These are phyloP conservation scores for Pilobolus umbonatus DNA, from an alignment of 192 early-diverging fungal genomes.

Conservation along the genomic window DNA sequence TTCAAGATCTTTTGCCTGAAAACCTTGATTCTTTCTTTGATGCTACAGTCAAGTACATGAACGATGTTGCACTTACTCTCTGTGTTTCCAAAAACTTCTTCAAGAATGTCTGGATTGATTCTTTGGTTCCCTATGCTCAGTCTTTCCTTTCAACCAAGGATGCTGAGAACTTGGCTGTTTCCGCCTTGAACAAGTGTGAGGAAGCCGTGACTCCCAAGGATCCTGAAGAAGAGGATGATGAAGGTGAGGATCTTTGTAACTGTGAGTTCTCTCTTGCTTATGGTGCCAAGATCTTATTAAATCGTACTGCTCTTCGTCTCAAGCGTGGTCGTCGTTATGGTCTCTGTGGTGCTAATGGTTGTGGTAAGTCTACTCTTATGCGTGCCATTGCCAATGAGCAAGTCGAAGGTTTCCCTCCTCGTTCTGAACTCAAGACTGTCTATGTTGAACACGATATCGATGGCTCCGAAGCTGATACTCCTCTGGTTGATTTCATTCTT, in stretches of 20 bases:
- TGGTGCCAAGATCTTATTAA: conserved; percentile 78
- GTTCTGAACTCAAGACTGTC: conserved; percentile 67
- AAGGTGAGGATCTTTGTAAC: conserved; percentile 59
- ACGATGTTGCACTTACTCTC: conserved; percentile 54
- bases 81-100: conserved; percentile 60
- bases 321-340: conserved; percentile 78
- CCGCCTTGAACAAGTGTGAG: conserved; percentile 42
- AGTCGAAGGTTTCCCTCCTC: conserved; percentile 77
- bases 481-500: conserved; percentile 63
- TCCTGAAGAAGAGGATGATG: conserved; percentile 44
- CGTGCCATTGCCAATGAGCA: conserved; percentile 80
- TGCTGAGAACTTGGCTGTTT: conserved; percentile 41
- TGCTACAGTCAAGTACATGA: conserved; percentile 53
- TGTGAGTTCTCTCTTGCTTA: conserved; percentile 81
- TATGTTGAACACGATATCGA: conserved; percentile 79
- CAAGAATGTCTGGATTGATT: conserved; percentile 59
- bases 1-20: conserved; percentile 49
- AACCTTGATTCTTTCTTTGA: conserved; percentile 44
- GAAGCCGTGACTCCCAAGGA: conserved; percentile 39
- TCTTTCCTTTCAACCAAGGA: conserved; percentile 52
- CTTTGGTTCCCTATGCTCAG: conserved; percentile 51
- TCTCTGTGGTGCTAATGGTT: conserved; percentile 79
- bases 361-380: conserved; percentile 84
- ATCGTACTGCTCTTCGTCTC: conserved; percentile 58
- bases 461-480: conserved; percentile 65